phyloP scores from a whole-genome alignment of 2,329 filamentous ascomycete genomes.

The Penicillium corylophilum region DNA sequence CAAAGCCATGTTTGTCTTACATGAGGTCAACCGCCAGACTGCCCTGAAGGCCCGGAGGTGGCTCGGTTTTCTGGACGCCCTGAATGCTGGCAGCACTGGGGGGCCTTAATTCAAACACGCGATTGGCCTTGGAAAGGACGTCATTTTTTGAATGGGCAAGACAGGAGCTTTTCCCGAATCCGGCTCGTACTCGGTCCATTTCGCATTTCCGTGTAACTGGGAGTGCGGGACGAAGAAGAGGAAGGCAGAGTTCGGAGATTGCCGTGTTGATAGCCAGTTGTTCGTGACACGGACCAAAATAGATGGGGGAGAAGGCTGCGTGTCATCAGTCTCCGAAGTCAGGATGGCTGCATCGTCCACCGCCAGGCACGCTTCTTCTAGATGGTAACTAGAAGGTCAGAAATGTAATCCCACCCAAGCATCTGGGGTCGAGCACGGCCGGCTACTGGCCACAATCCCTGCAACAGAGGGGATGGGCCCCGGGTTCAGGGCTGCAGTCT shows the following conservation, averaged over 20 bases:
- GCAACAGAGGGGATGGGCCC: conserved; percentile 8
- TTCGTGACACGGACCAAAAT: conserved; percentile 11
- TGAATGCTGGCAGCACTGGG: conserved; percentile 10
- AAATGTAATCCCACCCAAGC: conserved; percentile 20
- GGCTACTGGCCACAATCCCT: conserved; percentile 19
- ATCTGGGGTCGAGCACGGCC: conserved; percentile 17
- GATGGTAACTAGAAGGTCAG: conserved; percentile 30
- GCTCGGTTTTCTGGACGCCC: conserved; percentile 1
- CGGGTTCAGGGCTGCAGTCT: conserved; percentile 17
- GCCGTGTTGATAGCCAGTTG: conserved; percentile 11
- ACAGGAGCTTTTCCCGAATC: conserved; percentile 18
- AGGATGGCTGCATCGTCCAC: conserved; percentile 19
- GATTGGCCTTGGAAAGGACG: conserved; percentile 3
- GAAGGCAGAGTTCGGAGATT: conserved; percentile 19
- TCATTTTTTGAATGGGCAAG: conserved; percentile 5
- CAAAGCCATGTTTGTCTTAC: conserved; percentile 11
- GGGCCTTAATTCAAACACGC: conserved; percentile 21
- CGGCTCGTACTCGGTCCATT: conserved; percentile 20
- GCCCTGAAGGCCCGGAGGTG: conserved; percentile 1
- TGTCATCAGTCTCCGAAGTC: conserved; percentile 6
- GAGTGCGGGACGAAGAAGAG: conserved; percentile 1
- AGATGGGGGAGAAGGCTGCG: neutral
- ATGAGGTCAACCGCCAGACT: neutral
- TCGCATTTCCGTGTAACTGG: conserved; percentile 19
- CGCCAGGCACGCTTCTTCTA: conserved; percentile 31